Base-by-base conservation (phyloP, 169 alveolate species). In the Cytauxzoon felis region DNA sequence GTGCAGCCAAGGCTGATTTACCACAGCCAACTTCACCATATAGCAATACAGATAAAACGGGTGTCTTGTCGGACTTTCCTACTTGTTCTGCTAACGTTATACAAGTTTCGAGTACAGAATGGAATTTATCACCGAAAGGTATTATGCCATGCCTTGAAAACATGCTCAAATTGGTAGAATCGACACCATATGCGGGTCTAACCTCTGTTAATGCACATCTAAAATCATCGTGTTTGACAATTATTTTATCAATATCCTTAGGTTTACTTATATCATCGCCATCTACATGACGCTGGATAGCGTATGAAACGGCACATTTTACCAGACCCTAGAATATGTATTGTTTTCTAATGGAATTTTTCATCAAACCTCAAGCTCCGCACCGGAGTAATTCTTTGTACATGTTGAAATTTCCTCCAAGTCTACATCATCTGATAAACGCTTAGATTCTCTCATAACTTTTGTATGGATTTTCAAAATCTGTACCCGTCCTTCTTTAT, bases 351-450 rank as follows among this genome's bases (percentile, higher is more conserved):
- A 11, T 7, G 73, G 75, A 43, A 88, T 4, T 23, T 43, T 47
- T 16, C 52, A 24, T 9, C 62, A 30, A 0, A 68, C 95, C 83
- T 93, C 99, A 36, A 98, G 88, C 88, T 98, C 99, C 4, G 99
- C 99, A 1, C 99, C 99, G 0, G 99, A 95, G 80, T 93, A 98
- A 76, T 98, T 98, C 70, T 96, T 95, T 2, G 99, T 95, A 52
- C 63, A 70, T 42, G 86, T 80, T 16, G 99, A 98, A 23, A 98
- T 85, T 42, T 89, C 85, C 5, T 71, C 88, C 38, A 97, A 76
- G 80, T 95, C 93, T 0, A 97, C 99, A 63, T 94, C 98, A 57
- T 82, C 87, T 43, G 75, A 87, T 16, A 84, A 72, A 3, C 89
- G 62, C 27, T 50, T 56, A 13, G 90, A 58, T 52, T 94, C 93